Base-by-base conservation (phyloP, 2,329 filamentous ascomycete genomes). In the Aspergillus novoparasiticus region DNA sequence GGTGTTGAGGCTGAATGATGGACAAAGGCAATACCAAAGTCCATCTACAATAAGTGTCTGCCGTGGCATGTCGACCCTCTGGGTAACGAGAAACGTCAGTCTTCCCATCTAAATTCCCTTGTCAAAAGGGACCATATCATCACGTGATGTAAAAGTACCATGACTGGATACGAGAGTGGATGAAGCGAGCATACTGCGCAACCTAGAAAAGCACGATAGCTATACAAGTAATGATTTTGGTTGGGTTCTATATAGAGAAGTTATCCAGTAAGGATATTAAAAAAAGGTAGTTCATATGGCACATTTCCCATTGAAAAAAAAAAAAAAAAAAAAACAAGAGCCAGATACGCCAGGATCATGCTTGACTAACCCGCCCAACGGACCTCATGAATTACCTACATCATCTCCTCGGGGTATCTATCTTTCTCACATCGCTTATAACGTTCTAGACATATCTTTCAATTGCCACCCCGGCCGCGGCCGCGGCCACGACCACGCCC, bases 401-500 rank as follows among this genome's bases (percentile, higher is more conserved):
- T 60, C 61, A 64, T 68, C 66, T 71, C 67, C 66, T 69, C 67
- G 68, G 75, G 76, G 76, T 78, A 78, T 78, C 76, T 74, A 71
- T 72, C 70, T 67, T 69, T 67, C 60, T 65, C 45, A 68, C 63
- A 61, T 65, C 36, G 64, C 50, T 64, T 58, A 45, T 70, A 67
- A 57, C 34, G 14, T 26, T 50, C 39, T 63, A 36, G 54, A 39
- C 34, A 57, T 57, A 65, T 62, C 53, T 62, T 62, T 58, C 73
- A 75, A 43, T 65, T 71, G 56, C 77, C 72, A 61, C 78, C 79
- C 62, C 79, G 73, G 45, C 78, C 80, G 69, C 79, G 74, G 43
- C 80, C 80, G 45, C 81, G 77, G 45, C 80, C 79, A 58, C 79
- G 77, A 60, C 79, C 79, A 30, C 80, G 78, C 36, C 80, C 76